Percentiles rank a stretch among this genome's conserved stretches.
Conservation (phyloP, 805 yeast genomes). For the Metschnikowia lunata region DNA sequence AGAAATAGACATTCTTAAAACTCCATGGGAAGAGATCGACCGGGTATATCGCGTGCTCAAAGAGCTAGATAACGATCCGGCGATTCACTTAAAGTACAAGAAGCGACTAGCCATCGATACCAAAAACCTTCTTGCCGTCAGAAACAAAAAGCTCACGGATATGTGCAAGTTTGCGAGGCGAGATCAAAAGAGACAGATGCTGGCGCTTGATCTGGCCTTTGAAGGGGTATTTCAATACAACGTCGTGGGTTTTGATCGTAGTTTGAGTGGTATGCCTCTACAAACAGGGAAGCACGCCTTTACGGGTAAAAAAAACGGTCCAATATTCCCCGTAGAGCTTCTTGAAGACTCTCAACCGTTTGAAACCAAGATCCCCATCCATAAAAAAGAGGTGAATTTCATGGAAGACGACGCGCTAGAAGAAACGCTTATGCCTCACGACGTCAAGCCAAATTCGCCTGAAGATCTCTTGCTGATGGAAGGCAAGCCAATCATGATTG, state of each 20-base stretch:
- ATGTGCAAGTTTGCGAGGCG: slow-evolving; percentile 37
- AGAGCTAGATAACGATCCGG: slow-evolving; percentile 33
- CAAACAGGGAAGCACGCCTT: slow-evolving; percentile 22
- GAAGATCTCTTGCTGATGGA: slow-evolving; percentile 12
- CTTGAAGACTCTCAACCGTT: slow-evolving; percentile 34
- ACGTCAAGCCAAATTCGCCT: slow-evolving; percentile 13
- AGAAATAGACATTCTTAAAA: slow-evolving; percentile 30
- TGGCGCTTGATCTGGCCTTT: slow-evolving; percentile 28
- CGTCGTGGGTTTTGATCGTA: slow-evolving; percentile 39
- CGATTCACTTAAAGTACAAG: slow-evolving; percentile 35
- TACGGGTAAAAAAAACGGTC: slow-evolving; percentile 12
- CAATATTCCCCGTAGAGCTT: slow-evolving; percentile 33
- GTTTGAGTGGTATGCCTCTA: slow-evolving; percentile 37
- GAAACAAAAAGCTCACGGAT: slow-evolving; percentile 29
- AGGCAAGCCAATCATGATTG: slow-evolving; percentile 24
- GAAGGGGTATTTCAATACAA: slow-evolving; percentile 32
- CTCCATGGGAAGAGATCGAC: slow-evolving; percentile 27
- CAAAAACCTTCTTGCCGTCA: slow-evolving; percentile 27
- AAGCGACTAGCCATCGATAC: slow-evolving; percentile 30
- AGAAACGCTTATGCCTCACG: slow-evolving; percentile 16
- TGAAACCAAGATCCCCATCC: slow-evolving; percentile 24
- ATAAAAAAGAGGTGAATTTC: slow-evolving; percentile 37
- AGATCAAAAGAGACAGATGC: slow-evolving; percentile 26
- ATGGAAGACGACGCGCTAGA: slow-evolving; percentile 19
- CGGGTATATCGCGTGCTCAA: slow-evolving; percentile 28